Conservation (phyloP, 257 asterid genomes). For the Penstemon davidsonii region DNA sequence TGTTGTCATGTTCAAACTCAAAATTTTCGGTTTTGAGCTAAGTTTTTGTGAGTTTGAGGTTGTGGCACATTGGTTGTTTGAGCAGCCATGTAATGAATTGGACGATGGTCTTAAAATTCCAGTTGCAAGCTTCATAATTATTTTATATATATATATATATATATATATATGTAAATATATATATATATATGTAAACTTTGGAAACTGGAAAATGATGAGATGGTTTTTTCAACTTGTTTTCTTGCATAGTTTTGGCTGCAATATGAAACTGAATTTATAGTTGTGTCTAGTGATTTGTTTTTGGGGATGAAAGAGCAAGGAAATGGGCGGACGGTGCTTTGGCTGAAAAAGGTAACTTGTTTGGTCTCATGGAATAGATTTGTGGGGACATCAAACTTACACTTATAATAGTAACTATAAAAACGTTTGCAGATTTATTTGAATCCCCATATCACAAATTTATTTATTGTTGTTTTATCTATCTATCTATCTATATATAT, state of each 20-base stretch:
- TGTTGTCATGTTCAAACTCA: slow-evolving; percentile 26
- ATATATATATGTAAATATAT: neutral
- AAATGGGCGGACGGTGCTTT: slow-evolving; percentile 19
- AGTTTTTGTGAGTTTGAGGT: neutral
- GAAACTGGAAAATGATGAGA: neutral
- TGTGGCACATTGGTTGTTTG: slow-evolving; percentile 4
- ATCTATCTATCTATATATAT: no score
- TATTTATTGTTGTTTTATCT: neutral
- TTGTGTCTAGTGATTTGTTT: neutral
- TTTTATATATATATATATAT: no score
- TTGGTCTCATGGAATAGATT: neutral
- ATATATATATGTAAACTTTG: neutral
- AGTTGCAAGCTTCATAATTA: slow-evolving; percentile 33
- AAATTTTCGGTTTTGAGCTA: neutral
- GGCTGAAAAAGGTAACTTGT: neutral
- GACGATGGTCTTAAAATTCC: slow-evolving; percentile 28
- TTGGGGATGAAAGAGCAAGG: slow-evolving; percentile 25
- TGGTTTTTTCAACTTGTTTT: neutral
- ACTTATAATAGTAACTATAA: neutral
- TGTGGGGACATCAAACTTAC: slow-evolving; percentile 26
- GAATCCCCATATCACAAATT: neutral
- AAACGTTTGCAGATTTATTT: slow-evolving; percentile 32
- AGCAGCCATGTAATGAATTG: slow-evolving; percentile 21
- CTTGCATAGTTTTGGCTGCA: slow-evolving; percentile 9
- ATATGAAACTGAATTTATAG: slow-evolving; percentile 32